These are phyloP conservation scores for Talaromyces sp. DNA, from an alignment of 2,329 filamentous ascomycete genomes.

Conservation along the genomic window DNA sequence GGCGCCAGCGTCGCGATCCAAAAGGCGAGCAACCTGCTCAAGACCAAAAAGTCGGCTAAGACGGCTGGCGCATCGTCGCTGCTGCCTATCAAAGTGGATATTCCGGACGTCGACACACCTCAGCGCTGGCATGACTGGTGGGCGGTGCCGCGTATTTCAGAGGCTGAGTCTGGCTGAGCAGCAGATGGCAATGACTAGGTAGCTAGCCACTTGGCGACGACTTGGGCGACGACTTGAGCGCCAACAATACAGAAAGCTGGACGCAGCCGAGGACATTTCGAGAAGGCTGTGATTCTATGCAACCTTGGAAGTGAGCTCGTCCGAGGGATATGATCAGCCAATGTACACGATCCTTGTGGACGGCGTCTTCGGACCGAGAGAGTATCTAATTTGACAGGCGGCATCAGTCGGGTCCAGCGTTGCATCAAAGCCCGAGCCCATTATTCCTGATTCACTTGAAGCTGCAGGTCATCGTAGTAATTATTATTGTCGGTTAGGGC, in stretches of 20 bases:
- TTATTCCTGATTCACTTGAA: no score
- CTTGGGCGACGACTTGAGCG: not conserved
- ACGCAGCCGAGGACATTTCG: not conserved
- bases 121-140: slow-evolving; percentile 44
- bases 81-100: slow-evolving; percentile 29
- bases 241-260: not conserved
- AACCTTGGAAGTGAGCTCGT: not conserved
- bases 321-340: not conserved
- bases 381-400: not conserved
- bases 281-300: not conserved
- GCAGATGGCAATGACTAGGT: not conserved
- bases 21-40: slow-evolving; percentile 54
- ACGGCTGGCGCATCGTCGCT: slow-evolving; percentile 2
- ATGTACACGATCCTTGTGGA: not conserved
- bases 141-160: slow-evolving; percentile 38
- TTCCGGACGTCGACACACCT: slow-evolving; percentile 36
- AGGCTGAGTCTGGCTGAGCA: slow-evolving; percentile 5
- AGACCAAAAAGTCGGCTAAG: not conserved
- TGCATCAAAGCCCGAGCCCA: not conserved
- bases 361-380: not conserved
- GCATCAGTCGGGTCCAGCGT: not conserved
- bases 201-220: not conserved
- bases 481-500: no score
- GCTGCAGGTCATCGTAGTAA: no score
- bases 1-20: slow-evolving; percentile 62